Conservation (phyloP, 192 early-diverging fungal species). For the Coemansia sp. region DNA sequence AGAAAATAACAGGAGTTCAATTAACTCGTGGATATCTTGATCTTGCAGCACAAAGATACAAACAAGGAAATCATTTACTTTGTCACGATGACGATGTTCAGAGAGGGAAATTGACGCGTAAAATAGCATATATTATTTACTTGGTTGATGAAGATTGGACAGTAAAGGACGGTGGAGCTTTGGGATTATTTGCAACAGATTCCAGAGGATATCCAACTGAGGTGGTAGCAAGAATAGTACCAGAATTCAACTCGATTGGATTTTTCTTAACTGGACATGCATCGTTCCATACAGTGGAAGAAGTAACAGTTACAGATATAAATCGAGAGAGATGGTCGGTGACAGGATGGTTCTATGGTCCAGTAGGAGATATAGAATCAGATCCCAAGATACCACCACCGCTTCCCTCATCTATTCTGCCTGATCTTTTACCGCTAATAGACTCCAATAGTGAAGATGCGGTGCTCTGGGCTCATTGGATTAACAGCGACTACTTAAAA, state of each 20-base stretch:
- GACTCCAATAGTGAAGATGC: background rate
- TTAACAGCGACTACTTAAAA: constrained; percentile 55
- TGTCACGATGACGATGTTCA: constrained; percentile 78
- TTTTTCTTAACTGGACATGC: constrained; percentile 61
- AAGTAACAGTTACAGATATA: constrained; percentile 50
- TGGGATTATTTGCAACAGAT: constrained; percentile 63
- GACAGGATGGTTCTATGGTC: constrained; percentile 69
- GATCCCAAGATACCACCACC: background rate
- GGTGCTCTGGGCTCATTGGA: constrained; percentile 24
- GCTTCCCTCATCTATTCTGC: constrained; percentile 16
- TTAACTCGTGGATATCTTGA: constrained; percentile 61
- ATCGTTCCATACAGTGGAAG: constrained; percentile 62
- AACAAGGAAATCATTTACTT: constrained; percentile 59
- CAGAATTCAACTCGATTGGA: constrained; percentile 58
- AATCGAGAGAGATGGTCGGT: constrained; percentile 59
- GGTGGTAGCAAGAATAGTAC: constrained; percentile 47
- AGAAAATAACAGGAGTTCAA: constrained; percentile 60
- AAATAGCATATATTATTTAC: constrained; percentile 73
- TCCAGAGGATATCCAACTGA: constrained; percentile 50
- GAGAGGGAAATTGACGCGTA: constrained; percentile 55
- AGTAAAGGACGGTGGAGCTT: constrained; percentile 61
- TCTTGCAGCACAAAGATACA: constrained; percentile 68
- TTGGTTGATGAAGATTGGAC: constrained; percentile 66
- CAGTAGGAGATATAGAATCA: constrained; percentile 9
- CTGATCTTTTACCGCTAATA: background rate